phyloP scores from a whole-genome alignment of 176 grass and related monocot species.

The Oryza meridionalis region DNA sequence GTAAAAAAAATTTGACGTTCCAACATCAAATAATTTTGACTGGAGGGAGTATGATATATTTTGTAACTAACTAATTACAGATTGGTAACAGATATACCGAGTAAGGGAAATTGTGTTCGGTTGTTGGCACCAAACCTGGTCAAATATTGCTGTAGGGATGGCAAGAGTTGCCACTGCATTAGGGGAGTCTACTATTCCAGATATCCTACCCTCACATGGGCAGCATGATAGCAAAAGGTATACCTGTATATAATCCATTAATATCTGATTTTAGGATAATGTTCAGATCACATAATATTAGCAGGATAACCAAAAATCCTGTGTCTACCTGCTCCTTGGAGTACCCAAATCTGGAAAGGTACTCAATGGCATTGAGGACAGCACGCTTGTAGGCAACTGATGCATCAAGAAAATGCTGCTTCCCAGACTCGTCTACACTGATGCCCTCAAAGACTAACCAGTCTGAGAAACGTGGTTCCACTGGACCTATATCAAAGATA shows the following conservation, averaged over 20 bases:
- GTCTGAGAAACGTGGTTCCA: constrained; percentile 88
- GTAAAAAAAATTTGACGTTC: too few species aligned
- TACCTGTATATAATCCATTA: constrained; percentile 50
- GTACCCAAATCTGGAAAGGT: constrained; percentile 87
- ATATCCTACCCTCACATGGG: constrained; percentile 94
- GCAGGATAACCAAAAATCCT: constrained; percentile 7
- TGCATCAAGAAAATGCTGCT: constrained; percentile 91
- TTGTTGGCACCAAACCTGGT: constrained; percentile 61
- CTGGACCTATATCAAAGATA: constrained; percentile 95
- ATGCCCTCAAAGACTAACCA: constrained; percentile 98
- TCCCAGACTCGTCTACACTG: constrained; percentile 88
- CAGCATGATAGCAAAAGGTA: constrained; percentile 92
- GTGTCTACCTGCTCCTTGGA: constrained; percentile 89
- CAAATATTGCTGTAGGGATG: constrained; percentile 87
- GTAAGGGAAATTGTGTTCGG: constrained; percentile 26
- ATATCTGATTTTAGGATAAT: constrained; percentile 20
- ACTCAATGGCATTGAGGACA: constrained; percentile 91
- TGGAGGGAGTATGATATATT: constrained; percentile 6
- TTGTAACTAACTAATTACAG: neutral
- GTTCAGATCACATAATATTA: constrained; percentile 3
- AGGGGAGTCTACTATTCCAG: constrained; percentile 87
- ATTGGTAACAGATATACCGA: neutral
- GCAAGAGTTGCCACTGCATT: constrained; percentile 91
- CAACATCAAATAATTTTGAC: too few species aligned
- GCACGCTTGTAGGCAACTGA: constrained; percentile 87